These are phyloP conservation scores for Populus davidiana DNA, from an alignment of 345 rosid species.

Conservation along the genomic window DNA sequence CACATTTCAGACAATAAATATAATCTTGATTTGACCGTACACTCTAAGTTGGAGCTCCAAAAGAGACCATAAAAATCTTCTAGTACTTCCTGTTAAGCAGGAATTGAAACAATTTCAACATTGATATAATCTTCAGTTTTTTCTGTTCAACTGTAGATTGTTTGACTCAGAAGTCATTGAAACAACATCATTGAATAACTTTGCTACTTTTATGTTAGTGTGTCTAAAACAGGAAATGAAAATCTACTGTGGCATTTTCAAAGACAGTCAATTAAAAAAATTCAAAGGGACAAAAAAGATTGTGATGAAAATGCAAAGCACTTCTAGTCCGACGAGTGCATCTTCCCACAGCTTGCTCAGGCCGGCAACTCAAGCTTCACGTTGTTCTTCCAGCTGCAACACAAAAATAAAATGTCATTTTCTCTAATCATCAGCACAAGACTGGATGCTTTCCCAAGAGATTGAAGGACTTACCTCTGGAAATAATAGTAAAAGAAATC, in stretches of 20 bases:
- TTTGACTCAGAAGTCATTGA: too few species aligned
- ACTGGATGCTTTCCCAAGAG: neutral
- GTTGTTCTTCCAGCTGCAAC: slow-evolving; percentile 83
- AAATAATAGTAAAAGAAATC: slow-evolving; percentile 85
- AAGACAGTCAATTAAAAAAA: neutral
- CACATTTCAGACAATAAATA: too few species aligned
- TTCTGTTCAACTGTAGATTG: too few species aligned
- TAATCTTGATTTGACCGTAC: too few species aligned
- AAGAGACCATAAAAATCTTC: too few species aligned
- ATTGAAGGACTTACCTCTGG: slow-evolving; percentile 43
- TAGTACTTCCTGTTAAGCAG: too few species aligned
- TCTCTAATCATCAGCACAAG: neutral
- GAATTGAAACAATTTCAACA: too few species aligned
- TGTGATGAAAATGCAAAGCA: neutral
- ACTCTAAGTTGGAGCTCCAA: too few species aligned
- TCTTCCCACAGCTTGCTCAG: slow-evolving; percentile 20
- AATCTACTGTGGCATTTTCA: neutral
- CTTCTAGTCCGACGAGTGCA: neutral
- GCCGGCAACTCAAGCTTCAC: slow-evolving; percentile 81
- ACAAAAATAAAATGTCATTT: neutral
- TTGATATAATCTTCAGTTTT: too few species aligned
- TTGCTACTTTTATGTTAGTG: neutral
- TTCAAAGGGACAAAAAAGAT: neutral
- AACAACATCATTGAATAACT: neutral
- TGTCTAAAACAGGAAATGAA: neutral